These are phyloP conservation scores for Mariannaea elegans DNA, from an alignment of 2,329 filamentous ascomycete species.

Conservation along the genomic window DNA sequence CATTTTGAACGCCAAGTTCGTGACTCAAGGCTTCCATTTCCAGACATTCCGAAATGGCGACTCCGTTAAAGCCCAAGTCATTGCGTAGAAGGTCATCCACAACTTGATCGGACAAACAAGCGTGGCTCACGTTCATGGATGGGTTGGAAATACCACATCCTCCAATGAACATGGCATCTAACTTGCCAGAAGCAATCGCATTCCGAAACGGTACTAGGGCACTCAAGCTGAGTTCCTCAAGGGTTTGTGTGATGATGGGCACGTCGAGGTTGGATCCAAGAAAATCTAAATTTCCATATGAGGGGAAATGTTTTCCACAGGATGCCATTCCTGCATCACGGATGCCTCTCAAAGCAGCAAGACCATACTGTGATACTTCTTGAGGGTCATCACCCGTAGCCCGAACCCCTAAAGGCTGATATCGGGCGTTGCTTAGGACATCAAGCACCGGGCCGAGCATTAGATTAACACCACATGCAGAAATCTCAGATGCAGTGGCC, in stretches of 20 bases:
- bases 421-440: constrained; percentile 90
- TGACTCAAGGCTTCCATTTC: constrained; percentile 97
- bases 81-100: constrained; percentile 89
- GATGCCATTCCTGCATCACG: constrained; percentile 89
- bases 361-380: constrained; percentile 91
- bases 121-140: constrained; percentile 94
- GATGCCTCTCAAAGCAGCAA: constrained; percentile 90
- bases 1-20: constrained; percentile 96
- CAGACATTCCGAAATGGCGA: constrained; percentile 93
- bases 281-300: constrained; percentile 94
- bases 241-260: constrained; percentile 92
- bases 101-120: constrained; percentile 91
- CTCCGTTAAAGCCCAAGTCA: constrained; percentile 88
- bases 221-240: constrained; percentile 92
- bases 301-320: constrained; percentile 96
- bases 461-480: constrained; percentile 93
- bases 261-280: constrained; percentile 90
- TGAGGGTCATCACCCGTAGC: constrained; percentile 93
- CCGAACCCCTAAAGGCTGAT: constrained; percentile 89
- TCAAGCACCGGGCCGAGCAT: constrained; percentile 94
- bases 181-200: constrained; percentile 79
- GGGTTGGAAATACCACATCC: constrained; percentile 92
- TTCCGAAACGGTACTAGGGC: constrained; percentile 92
- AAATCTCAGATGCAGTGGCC: constrained; percentile 90
- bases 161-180: constrained; percentile 96